These are phyloP conservation scores for Citrus mangshanensis DNA, from an alignment of 345 rosid species.

Conservation along the genomic window DNA sequence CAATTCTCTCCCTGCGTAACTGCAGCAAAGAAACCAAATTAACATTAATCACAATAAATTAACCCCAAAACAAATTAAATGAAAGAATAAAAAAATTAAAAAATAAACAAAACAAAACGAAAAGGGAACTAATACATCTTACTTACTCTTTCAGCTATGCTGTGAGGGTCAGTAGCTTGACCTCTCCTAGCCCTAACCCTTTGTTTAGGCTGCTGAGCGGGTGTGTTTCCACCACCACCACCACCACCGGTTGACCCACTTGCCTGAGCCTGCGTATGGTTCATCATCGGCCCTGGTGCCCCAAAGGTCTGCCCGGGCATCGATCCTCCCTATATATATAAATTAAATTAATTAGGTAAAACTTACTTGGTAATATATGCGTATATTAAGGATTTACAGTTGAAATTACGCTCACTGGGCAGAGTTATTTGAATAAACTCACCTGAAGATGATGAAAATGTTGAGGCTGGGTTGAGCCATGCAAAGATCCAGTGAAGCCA, in stretches of 20 bases:
- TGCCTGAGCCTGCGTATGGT: slow-evolving; percentile 39
- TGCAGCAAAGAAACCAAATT: slow-evolving; percentile 22
- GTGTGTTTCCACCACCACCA: slow-evolving; percentile 31
- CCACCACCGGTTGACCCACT: slow-evolving; percentile 46
- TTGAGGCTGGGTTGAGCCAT: slow-evolving; percentile 33
- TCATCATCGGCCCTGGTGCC: slow-evolving; percentile 25
- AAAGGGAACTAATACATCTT: not conserved
- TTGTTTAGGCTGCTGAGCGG: slow-evolving; percentile 71
- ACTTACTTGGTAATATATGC: too few relatives aligned
- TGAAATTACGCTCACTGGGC: not conserved
- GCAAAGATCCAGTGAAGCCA: slow-evolving; percentile 61
- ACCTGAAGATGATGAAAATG: slow-evolving; percentile 66
- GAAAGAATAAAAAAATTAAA: not conserved
- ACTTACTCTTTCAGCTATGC: slow-evolving; percentile 98
- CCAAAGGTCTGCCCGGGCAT: slow-evolving; percentile 38
- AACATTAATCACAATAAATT: slow-evolving; percentile 1
- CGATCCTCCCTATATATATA: slow-evolving; percentile 18
- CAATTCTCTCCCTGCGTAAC: slow-evolving; percentile 94
- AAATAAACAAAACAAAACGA: not conserved
- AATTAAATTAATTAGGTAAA: not conserved
- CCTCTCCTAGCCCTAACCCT: slow-evolving; percentile 95
- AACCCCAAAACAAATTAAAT: not conserved
- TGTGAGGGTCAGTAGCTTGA: slow-evolving; percentile 99
- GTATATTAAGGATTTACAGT: not conserved
- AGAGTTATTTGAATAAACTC: not conserved